Percentiles rank a stretch among this genome's conserved stretches.
phyloP scores from a whole-genome alignment of 1,284 basidiomycete genomes.

The Moesziomyces sp. region DNA sequence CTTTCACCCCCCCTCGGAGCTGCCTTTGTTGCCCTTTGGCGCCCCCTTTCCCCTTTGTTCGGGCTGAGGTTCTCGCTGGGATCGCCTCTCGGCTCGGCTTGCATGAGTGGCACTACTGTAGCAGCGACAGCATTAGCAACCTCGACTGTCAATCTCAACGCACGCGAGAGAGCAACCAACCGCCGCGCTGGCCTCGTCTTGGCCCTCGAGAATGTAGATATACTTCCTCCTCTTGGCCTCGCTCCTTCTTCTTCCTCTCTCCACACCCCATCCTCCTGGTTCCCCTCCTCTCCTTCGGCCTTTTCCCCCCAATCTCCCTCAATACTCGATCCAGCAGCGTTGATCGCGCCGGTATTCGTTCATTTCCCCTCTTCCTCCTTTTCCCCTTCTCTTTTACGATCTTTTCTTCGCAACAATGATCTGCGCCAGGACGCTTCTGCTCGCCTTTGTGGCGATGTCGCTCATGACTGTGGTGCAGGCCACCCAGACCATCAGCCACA shows the following conservation, averaged over 20 bases:
- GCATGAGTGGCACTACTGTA: too few species aligned
- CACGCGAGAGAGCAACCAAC: too few species aligned
- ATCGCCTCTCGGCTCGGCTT: too few species aligned
- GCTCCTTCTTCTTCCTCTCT: background rate
- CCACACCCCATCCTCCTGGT: background rate
- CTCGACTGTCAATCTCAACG: too few species aligned
- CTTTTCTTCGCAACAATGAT: slow-evolving; percentile 17
- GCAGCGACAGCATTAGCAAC: too few species aligned
- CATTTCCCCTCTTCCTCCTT: background rate
- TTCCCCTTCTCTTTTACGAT: background rate
- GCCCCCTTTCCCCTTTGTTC: too few species aligned
- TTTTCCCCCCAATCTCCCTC: background rate
- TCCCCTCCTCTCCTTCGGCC: slow-evolving; percentile 5
- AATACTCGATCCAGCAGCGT: slow-evolving; percentile 27
- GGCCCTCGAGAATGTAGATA: background rate
- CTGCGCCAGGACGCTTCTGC: slow-evolving; percentile 27
- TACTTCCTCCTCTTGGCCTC: background rate
- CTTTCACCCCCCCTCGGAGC: too few species aligned
- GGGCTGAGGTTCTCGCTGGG: too few species aligned
- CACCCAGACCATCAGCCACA: slow-evolving; percentile 41
- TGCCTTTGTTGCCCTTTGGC: too few species aligned
- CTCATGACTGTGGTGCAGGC: slow-evolving; percentile 35
- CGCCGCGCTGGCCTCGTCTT: too few species aligned
- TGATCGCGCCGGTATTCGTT: slow-evolving; percentile 36
- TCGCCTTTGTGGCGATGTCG: slow-evolving; percentile 40